A percentile compares a stretch with the other conserved stretches of the same genome.
These are phyloP conservation scores for Chalciporus pseudorubinellus DNA, from an alignment of 768 basidiomycete species.

Conservation along the genomic window DNA sequence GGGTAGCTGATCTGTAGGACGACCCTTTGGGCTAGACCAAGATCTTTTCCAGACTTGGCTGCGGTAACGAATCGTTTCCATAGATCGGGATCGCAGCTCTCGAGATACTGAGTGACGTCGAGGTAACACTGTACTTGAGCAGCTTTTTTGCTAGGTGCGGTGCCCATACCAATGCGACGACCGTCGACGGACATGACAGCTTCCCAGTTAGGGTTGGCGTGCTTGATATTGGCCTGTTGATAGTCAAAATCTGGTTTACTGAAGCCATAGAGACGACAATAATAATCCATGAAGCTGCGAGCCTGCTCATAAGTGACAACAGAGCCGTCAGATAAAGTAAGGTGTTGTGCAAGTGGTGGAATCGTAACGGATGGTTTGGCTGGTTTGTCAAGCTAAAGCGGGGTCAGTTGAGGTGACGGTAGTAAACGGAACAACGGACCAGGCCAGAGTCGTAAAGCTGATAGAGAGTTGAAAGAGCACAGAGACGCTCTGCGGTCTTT, in stretches of 20 bases:
- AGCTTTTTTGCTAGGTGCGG: constrained; percentile 63
- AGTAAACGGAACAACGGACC: constrained; percentile 43
- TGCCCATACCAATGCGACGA: constrained; percentile 79
- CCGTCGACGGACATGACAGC: constrained; percentile 75
- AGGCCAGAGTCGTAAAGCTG: constrained; percentile 63
- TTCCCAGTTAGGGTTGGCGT: constrained; percentile 50
- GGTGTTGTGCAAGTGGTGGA: constrained; percentile 17
- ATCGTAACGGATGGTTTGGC: constrained; percentile 18
- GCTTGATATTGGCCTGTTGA: constrained; percentile 30
- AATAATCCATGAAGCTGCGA: constrained; percentile 92
- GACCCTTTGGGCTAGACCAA: constrained; percentile 70
- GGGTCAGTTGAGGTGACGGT: not conserved
- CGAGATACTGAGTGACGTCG: constrained; percentile 85
- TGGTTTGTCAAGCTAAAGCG: constrained; percentile 27
- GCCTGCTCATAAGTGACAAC: constrained; percentile 68
- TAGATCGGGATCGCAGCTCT: constrained; percentile 75
- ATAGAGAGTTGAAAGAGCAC: constrained; percentile 69
- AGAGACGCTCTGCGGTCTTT: constrained; percentile 71
- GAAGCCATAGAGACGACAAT: constrained; percentile 78
- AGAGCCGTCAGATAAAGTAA: constrained; percentile 59
- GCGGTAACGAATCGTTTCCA: constrained; percentile 72
- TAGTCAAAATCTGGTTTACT: constrained; percentile 68
- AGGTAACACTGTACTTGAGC: constrained; percentile 75
- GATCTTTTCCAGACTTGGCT: constrained; percentile 60
- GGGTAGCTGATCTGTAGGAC: constrained; percentile 59